Evolutionary conservation across 192 early-diverging fungal genomes (phyloP).

Genomic region (Lobosporangium transversale): DNA sequence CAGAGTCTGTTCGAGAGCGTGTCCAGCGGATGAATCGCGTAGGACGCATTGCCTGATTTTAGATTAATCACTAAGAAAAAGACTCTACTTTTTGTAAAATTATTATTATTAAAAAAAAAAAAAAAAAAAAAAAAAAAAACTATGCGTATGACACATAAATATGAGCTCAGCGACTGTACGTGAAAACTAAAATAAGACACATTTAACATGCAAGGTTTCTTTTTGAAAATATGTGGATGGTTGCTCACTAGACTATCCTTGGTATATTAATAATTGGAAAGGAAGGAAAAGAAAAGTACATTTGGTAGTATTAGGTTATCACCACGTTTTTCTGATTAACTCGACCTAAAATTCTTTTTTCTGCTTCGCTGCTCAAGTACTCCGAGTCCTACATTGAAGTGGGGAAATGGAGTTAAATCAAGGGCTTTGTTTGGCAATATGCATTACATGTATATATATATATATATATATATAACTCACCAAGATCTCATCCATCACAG

Average conservation of each 20-base stretch:
- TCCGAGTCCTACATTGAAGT: conserved; percentile 7
- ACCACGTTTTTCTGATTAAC: not conserved
- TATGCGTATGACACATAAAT: too few species aligned
- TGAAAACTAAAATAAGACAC: too few species aligned
- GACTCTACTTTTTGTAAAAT: too few species aligned
- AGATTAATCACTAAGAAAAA: too few species aligned
- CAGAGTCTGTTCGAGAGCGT: conserved; percentile 41
- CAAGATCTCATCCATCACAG: conserved; percentile 44
- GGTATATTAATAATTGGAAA: not conserved
- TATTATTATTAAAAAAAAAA: too few species aligned
- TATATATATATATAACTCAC: conserved; percentile 19
- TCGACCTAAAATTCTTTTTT: not conserved
- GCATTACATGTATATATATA: not conserved
- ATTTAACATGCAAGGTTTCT: not conserved
- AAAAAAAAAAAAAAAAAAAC: too few species aligned
- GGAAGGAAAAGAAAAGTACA: not conserved
- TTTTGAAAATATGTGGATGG: not conserved
- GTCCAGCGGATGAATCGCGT: conserved; percentile 45
- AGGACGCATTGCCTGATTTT: conserved; percentile 32
- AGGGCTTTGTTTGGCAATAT: not conserved
- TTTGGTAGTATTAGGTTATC: not conserved
- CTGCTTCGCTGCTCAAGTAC: not conserved
- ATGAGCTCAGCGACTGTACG: too few species aligned
- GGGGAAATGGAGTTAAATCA: not conserved
- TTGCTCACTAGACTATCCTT: not conserved